These are phyloP conservation scores for Septoria linicola DNA, from an alignment of 2,329 filamentous ascomycete genomes.

Conservation along the genomic window DNA sequence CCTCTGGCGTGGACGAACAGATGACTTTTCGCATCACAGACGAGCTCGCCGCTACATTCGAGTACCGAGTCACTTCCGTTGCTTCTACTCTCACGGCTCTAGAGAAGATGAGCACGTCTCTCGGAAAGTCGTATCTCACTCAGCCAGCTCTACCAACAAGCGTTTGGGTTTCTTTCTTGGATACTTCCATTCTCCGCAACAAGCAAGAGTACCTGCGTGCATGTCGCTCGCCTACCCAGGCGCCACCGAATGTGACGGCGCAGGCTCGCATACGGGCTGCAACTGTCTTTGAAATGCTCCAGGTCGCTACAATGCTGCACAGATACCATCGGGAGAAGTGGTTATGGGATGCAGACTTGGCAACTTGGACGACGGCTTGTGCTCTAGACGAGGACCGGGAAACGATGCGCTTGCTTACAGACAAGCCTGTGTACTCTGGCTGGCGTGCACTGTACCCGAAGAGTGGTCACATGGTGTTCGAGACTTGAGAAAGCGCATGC, in stretches of 20 bases:
- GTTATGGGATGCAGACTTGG: neutral
- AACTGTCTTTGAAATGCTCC: neutral
- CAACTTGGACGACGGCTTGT: neutral
- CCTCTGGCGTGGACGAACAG: no score
- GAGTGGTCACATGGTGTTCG: neutral
- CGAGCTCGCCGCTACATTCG: no score
- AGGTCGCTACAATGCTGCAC: neutral
- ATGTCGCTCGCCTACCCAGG: neutral
- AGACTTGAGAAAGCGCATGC: neutral
- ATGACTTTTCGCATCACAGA: no score
- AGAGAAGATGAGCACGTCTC: no score
- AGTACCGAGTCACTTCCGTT: no score
- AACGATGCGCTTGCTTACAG: neutral
- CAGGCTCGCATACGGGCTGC: neutral
- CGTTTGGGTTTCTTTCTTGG: no score
- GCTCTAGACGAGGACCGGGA: neutral
- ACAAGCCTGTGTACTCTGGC: neutral
- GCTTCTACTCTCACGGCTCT: no score
- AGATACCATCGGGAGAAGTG: neutral
- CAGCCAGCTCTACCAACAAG: no score
- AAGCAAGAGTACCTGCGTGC: neutral
- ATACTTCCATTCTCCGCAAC: neutral
- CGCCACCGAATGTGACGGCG: neutral
- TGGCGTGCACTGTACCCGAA: neutral
- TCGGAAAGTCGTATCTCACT: no score